Evolutionary conservation across 106 monocot species (phyloP).

Genomic region (Platanthera zijinensis): DNA sequence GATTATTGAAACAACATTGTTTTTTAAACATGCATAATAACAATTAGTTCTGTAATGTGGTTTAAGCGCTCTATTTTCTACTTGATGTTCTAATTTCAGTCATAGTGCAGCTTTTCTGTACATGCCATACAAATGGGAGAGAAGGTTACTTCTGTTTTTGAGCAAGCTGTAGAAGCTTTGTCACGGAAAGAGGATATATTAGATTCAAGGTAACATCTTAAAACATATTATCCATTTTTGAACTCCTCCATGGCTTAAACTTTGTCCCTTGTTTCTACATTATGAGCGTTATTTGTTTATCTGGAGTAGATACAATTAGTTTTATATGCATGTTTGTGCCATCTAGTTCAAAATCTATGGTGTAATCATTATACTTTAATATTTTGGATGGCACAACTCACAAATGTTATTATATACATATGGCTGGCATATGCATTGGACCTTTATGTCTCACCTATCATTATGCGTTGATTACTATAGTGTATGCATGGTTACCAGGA

Average conservation of each 20-base stretch:
- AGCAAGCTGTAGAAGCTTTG: constrained; percentile 71
- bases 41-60: neutral
- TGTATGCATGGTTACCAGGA: no score
- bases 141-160: constrained; percentile 78
- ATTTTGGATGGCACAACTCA: no score
- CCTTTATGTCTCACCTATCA: no score
- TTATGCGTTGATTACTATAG: no score
- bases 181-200: constrained; percentile 63
- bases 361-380: neutral
- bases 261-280: neutral
- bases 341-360: neutral
- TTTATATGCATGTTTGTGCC: neutral
- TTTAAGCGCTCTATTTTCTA: neutral
- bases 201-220: constrained; percentile 52
- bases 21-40: neutral
- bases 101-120: constrained; percentile 79
- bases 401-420: no score
- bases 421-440: no score
- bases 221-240: neutral
- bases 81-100: neutral
- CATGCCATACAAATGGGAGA: constrained; percentile 92
- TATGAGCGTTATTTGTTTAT: neutral
- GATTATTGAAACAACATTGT: neutral
- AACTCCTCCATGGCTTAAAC: neutral
- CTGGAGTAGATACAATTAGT: neutral